Base-by-base conservation (phyloP, 1,139 yeast species). In the Yamadazyma triangularis region DNA sequence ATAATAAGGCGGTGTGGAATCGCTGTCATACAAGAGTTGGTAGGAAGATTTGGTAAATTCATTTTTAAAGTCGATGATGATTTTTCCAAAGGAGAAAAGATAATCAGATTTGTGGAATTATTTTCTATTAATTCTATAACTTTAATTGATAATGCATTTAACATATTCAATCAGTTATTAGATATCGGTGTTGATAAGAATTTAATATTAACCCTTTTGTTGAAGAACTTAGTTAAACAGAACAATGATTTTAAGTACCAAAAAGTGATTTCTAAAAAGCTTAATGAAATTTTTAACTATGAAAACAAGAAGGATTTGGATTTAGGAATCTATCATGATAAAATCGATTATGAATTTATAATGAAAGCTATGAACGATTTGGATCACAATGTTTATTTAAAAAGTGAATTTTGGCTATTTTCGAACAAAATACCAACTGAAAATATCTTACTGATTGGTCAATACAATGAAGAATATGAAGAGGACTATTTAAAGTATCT, bases 21-120 rank as follows among this genome's bases (percentile, higher is more conserved):
- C 9, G 95, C 96, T 0, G 93, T 94, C 0, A 48, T 87, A 4
- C 96, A 89, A 50, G 97, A 89, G 47, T 69, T 84, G 8, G 53
- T 86, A 3, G 97, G 97, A 0, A 60, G 96, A 26, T 79, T 78
- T 48, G 85, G 85, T 0, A 22, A 47, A 14, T 27, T 42, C 21
- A 29, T 37, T 1, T 33, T 53, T 3, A 39, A 40, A 13, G 38
- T 44, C 10, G 35, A 39, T 4, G 46, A 46, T 15, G 29, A 23
- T 18, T 7, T 9, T 6, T 44, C 42, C 1, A 46, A 54, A n/a
- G 70, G 73, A 3, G 42, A 44, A 15, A 57, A 58, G 29, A 58
- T 64, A n/a, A 53, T 88, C 14, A 58, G 56, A 13, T 50, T 85
- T 9, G 71, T 87, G 25, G 87, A 84, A 36, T 40, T 65, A 1